phyloP scores from a whole-genome alignment of 164 flowering plant genomes.

The Sedum album region DNA sequence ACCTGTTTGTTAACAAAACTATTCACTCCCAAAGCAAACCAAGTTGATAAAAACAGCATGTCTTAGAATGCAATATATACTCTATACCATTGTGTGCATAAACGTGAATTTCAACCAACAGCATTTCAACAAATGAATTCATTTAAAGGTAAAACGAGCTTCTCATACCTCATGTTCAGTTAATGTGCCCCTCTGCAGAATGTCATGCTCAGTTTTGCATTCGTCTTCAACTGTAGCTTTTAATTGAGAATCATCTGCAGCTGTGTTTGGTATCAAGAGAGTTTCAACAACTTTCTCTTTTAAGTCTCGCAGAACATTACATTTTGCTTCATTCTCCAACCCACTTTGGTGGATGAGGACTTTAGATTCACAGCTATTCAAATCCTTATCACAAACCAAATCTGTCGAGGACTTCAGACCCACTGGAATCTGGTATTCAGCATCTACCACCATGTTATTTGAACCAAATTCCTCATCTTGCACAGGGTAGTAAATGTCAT shows the following conservation, averaged over 20 bases:
- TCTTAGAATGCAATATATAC: too few relatives aligned
- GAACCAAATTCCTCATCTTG: background rate
- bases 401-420: background rate
- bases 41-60: too few relatives aligned
- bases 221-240: background rate
- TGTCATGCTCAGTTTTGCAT: background rate
- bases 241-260: background rate
- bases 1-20: background rate
- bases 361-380: background rate
- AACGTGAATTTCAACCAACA: too few relatives aligned
- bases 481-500: background rate
- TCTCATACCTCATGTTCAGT: background rate
- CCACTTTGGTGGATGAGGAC: background rate
- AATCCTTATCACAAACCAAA: background rate
- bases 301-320: background rate
- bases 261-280: background rate
- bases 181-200: background rate
- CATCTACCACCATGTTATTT: conserved; percentile 2
- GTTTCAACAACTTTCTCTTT: background rate
- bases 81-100: too few relatives aligned
- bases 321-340: background rate
- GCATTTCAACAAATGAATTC: background rate
- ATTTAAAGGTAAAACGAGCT: background rate
- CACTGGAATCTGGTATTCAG: background rate
- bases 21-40: background rate